Evolutionary conservation across 371 early-diverging fungal species (phyloP).

Genomic region (Haplosporangium sp.): DNA sequence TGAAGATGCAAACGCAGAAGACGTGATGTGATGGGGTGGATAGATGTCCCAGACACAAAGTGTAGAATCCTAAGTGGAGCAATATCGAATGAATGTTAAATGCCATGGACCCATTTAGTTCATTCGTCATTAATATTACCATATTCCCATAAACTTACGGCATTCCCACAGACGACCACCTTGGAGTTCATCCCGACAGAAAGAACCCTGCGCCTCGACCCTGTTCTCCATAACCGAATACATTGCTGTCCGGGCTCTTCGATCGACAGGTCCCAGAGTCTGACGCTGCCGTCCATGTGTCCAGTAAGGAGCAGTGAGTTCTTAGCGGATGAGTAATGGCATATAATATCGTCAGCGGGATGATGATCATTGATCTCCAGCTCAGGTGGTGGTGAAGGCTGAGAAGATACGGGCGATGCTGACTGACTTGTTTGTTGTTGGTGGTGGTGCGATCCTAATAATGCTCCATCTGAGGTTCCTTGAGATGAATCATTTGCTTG

Average conservation of each 20-base stretch:
- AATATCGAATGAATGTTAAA: neutral
- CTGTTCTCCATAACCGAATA: slow-evolving; percentile 59
- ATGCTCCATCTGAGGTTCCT: neutral
- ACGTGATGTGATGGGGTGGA: slow-evolving; percentile 13
- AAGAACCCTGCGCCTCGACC: slow-evolving; percentile 65
- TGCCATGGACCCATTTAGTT: too few species aligned
- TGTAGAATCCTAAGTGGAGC: slow-evolving; percentile 64
- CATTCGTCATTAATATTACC: too few species aligned
- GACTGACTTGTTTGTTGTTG: neutral
- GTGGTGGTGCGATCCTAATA: neutral
- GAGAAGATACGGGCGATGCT: too few species aligned
- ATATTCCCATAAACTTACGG: too few species aligned
- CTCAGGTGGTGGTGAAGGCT: neutral
- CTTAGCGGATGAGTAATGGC: slow-evolving; percentile 60
- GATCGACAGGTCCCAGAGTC: slow-evolving; percentile 61
- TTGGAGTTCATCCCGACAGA: slow-evolving; percentile 64
- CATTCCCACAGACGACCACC: slow-evolving; percentile 68
- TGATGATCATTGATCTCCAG: slow-evolving; percentile 3
- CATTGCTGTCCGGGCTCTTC: slow-evolving; percentile 34
- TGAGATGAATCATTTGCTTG: neutral
- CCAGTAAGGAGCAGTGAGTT: slow-evolving; percentile 65
- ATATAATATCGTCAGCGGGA: slow-evolving; percentile 57
- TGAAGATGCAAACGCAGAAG: too few species aligned
- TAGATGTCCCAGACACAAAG: slow-evolving; percentile 69
- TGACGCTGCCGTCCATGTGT: slow-evolving; percentile 64